These are phyloP conservation scores for Forsythia viridissima DNA, from an alignment of 257 asterid species.

Conservation along the genomic window DNA sequence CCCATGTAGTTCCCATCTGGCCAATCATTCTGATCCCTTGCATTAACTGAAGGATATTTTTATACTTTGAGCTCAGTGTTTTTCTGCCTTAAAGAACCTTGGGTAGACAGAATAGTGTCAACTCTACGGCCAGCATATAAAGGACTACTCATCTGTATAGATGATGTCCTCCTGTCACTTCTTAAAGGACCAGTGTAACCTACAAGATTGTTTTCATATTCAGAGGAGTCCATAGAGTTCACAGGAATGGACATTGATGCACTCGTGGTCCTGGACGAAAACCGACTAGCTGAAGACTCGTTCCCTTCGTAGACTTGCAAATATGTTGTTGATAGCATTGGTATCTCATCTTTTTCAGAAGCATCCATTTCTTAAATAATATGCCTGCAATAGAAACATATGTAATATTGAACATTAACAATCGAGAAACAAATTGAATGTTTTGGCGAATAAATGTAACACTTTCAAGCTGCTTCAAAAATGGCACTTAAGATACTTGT, in stretches of 20 bases:
- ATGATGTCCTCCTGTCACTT: conserved; percentile 31
- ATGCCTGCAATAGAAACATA: conserved; percentile 23
- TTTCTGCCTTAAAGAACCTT: conserved; percentile 25
- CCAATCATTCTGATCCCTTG: conserved; percentile 31
- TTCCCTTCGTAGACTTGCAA: conserved; percentile 41
- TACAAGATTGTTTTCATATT: conserved; percentile 37
- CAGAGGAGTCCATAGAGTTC: conserved; percentile 49
- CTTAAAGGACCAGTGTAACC: conserved; percentile 66
- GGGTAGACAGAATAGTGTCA: conserved; percentile 10
- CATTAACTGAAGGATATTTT: conserved; percentile 34
- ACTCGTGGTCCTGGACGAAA: conserved; percentile 58
- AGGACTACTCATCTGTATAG: conserved; percentile 46
- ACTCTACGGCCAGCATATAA: conserved; percentile 22
- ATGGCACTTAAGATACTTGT: neutral
- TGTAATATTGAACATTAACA: neutral
- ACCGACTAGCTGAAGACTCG: conserved; percentile 37
- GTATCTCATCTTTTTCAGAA: conserved; percentile 65
- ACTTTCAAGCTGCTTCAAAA: neutral
- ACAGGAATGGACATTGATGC: conserved; percentile 66
- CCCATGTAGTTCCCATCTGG: conserved; percentile 28
- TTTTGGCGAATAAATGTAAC: neutral
- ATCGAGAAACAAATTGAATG: neutral
- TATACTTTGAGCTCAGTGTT: conserved; percentile 22
- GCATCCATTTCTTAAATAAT: conserved; percentile 51
- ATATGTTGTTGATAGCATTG: conserved; percentile 58